Evolutionary conservation across 2,329 filamentous ascomycete species (phyloP), one percentile per base, ranked within the genome.

Genomic region (Botrytis tulipae): DNA sequence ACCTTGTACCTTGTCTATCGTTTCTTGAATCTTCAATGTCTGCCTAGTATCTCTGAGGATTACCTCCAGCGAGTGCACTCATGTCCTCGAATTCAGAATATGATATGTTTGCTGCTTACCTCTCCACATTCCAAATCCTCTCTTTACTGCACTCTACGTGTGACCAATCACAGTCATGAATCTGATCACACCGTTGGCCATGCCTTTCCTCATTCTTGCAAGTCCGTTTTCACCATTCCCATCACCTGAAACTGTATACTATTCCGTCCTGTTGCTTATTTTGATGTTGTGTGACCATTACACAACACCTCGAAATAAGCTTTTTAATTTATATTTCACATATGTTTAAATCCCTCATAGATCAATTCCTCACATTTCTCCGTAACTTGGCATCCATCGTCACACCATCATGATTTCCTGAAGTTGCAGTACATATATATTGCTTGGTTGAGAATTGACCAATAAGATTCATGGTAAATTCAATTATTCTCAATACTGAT

Each of bases 291-390:
- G 32, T 40, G 37, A 51, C 63, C 44, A 67, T 51, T n/a, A 5
- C 65, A 67, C 65, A 40, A 35, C 51, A 40, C 46, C 65, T 54
- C 46, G 18, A 67, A 67, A 67, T 14, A 67, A 67, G 65, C 65
- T 67, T 67, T 67, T 67, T 67, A 54, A 67, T 54, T 40, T 54
- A 29, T 12, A 54, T 54, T 54, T 67, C 44, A 51, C 37, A 37
- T n/a, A 37, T 63, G 44, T 51, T 67, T 67, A 67, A 67, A 67
- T 67, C 46, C 65, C 65, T 67, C 65, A 67, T 67, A 67, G 35
- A 54, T 67, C 46, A 40, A 54, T 29, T 20, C 46, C 65, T 67
- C 22, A 40, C 32, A 67, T 67, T 48, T 54, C 65, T 67, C 46
- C 25, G 22, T 67, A 67, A 48, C 65, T 67, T 67, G 46, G 32